Evolutionary conservation across 2,329 filamentous ascomycete species (phyloP).

Genomic region (Berkeleyomyces rouxiae): DNA sequence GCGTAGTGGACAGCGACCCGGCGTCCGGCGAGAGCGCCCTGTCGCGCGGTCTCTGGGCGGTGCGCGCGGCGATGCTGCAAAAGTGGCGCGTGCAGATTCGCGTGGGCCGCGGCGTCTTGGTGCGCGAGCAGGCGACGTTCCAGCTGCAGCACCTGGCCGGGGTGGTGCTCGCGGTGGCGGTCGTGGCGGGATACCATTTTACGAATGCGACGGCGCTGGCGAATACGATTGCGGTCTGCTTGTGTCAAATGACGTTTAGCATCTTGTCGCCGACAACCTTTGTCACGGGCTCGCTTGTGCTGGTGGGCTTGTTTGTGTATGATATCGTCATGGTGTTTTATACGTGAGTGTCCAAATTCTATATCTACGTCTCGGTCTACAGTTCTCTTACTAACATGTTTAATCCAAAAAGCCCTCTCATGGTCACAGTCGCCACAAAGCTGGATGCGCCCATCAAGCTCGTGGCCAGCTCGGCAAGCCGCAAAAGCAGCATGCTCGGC

Average conservation of each 20-base stretch:
- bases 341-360: slow-evolving; percentile 35
- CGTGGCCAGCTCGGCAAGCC: slow-evolving; percentile 52
- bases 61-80: slow-evolving; percentile 32
- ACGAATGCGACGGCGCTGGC: slow-evolving; percentile 44
- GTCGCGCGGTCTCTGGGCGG: slow-evolving; percentile 26
- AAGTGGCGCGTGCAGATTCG: slow-evolving; percentile 34
- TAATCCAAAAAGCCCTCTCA: slow-evolving; percentile 42
- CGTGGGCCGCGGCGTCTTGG: slow-evolving; percentile 32
- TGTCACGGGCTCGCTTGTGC: slow-evolving; percentile 58
- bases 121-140: slow-evolving; percentile 31
- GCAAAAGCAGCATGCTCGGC: slow-evolving; percentile 66
- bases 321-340: slow-evolving; percentile 90
- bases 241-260: slow-evolving; percentile 69
- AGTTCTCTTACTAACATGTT: slow-evolving; percentile 15
- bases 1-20: not conserved
- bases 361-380: not conserved
- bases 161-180: slow-evolving; percentile 34
- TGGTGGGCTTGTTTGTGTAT: slow-evolving; percentile 75
- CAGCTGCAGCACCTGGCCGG: slow-evolving; percentile 42
- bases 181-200: slow-evolving; percentile 50
- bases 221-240: slow-evolving; percentile 73
- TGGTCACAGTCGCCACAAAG: slow-evolving; percentile 74
- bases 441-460: slow-evolving; percentile 90
- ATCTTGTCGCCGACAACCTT: slow-evolving; percentile 83
- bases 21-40: not conserved